Conservation (phyloP, 1,284 basidiomycete species). For the Cryptococcus sp. region DNA sequence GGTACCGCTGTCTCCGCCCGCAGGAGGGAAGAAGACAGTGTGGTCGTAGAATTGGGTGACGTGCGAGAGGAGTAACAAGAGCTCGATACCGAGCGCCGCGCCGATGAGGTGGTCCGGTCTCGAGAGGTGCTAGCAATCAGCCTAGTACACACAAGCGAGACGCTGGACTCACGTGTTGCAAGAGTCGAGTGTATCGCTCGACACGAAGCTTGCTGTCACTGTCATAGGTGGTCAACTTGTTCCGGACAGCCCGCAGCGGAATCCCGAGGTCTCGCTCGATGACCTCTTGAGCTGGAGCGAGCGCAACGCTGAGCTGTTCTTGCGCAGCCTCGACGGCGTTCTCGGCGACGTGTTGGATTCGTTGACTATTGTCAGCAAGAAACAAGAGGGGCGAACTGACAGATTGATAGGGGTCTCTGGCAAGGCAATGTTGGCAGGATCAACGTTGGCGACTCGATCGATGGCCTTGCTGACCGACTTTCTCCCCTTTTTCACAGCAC, state of each 20-base stretch:
- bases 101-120: slow-evolving; percentile 26
- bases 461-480: slow-evolving; percentile 33
- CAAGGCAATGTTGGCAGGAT: slow-evolving; percentile 36
- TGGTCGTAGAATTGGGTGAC: slow-evolving; percentile 37
- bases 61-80: slow-evolving; percentile 29
- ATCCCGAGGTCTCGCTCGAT: slow-evolving; percentile 9
- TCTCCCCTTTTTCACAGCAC: slow-evolving; percentile 16
- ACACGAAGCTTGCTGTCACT: slow-evolving; percentile 9
- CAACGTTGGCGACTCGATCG: slow-evolving; percentile 21
- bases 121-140: slow-evolving; percentile 26
- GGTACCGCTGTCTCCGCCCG: slow-evolving; percentile 20
- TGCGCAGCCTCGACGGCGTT: neutral
- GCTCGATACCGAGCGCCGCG: slow-evolving; percentile 28
- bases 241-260: slow-evolving; percentile 3
- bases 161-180: slow-evolving; percentile 20
- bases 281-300: slow-evolving; percentile 12
- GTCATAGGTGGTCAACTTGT: slow-evolving; percentile 11
- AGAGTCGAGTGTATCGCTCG: slow-evolving; percentile 14
- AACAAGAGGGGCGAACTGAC: slow-evolving; percentile 16
- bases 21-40: slow-evolving; percentile 37
- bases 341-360: neutral
- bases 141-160: neutral
- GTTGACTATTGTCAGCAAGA: neutral
- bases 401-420: slow-evolving; percentile 31
- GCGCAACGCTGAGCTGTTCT: slow-evolving; percentile 9